A percentile compares a stretch with the other conserved stretches of the same genome.
phyloP scores from a whole-genome alignment of 2,329 filamentous ascomycete genomes.

The Tympanopsis confertula region DNA sequence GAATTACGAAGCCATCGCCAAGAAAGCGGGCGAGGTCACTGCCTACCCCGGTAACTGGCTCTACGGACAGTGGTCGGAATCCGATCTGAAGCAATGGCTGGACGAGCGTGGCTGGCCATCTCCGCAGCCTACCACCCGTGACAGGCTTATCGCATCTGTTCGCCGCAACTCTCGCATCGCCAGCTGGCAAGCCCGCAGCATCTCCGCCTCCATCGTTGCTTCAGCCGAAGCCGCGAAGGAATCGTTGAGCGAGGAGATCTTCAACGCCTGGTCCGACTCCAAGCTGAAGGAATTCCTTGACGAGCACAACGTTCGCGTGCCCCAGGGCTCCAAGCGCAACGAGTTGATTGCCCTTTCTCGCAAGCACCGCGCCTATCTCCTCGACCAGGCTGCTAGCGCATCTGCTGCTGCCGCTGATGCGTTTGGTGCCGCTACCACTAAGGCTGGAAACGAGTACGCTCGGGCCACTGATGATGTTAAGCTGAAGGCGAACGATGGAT shows the following conservation, averaged over 20 bases:
- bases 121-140: conserved; percentile 55
- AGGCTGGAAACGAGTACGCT: conserved; percentile 49
- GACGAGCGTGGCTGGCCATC: conserved; percentile 57
- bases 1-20: conserved; percentile 57
- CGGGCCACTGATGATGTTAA: conserved; percentile 44
- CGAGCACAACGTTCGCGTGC: conserved; percentile 60
- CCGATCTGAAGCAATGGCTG: conserved; percentile 60
- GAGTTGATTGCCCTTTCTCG: conserved; percentile 61
- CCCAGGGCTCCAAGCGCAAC: conserved; percentile 62
- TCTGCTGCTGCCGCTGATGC: conserved; percentile 5
- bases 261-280: conserved; percentile 58
- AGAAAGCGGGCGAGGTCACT: conserved; percentile 44
- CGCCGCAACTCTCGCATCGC: conserved; percentile 57
- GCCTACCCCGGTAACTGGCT: conserved; percentile 65
- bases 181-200: conserved; percentile 33
- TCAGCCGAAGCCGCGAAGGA: conserved; percentile 46
- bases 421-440: conserved; percentile 38
- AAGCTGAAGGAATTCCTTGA: conserved; percentile 63
- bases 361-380: conserved; percentile 50
- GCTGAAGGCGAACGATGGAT: conserved; percentile 35
- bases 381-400: conserved; percentile 23
- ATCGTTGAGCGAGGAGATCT: conserved; percentile 51
- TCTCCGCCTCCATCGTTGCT: conserved; percentile 32
- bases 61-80: conserved; percentile 57
- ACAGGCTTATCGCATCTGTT: conserved; percentile 58